Evolutionary conservation across 768 basidiomycete species (phyloP), one percentile per base, ranked within the genome.

Genomic region (Amyloporia xantha): DNA sequence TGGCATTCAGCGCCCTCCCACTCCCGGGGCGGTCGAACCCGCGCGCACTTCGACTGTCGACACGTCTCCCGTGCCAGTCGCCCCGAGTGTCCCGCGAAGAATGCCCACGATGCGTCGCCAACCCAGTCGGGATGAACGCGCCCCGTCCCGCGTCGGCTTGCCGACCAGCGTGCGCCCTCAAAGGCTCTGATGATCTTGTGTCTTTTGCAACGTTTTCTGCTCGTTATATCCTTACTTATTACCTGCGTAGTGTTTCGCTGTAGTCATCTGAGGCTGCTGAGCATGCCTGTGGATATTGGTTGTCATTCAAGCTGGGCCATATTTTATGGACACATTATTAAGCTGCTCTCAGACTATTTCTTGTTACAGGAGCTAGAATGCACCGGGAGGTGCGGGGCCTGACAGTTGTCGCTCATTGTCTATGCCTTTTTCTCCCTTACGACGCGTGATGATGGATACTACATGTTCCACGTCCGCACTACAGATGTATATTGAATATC

Each of bases 151-250:
- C 10, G 20, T 45, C 13, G 44, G 44, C 19, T 33, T 45, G 19
- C 44, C 44, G 9, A 13, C 27, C 20, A 45, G 37, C 20, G 47
- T 39, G 20, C 30, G 47, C 19, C 36, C 39, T 13, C 47, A 41
- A 24, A 48, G 37, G 47, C n/a, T 28, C 37, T 48, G 24, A 39
- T 30, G 28, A 45, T 27, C 44, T 27, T 45, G 15, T 24, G 30
- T 45, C 12, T 11, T 24, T 23, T 45, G 19, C 19, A 33, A 36
- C 26, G 28, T 36, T 19, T 39, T n/a, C 7, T 17, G 9, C 7
- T 39, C 17, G 15, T 33, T 15, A 15, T 33, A 33, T 15, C 15
- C 30, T 33, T 33, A 15, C 30, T 15, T 33, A 15, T 7, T 15
- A 33, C 30, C 15, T 33, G 9, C 30, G 30, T 33, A 33, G 30